Base-by-base conservation (phyloP, 768 basidiomycete species). In the Tylopilus vinaceipallidus region DNA sequence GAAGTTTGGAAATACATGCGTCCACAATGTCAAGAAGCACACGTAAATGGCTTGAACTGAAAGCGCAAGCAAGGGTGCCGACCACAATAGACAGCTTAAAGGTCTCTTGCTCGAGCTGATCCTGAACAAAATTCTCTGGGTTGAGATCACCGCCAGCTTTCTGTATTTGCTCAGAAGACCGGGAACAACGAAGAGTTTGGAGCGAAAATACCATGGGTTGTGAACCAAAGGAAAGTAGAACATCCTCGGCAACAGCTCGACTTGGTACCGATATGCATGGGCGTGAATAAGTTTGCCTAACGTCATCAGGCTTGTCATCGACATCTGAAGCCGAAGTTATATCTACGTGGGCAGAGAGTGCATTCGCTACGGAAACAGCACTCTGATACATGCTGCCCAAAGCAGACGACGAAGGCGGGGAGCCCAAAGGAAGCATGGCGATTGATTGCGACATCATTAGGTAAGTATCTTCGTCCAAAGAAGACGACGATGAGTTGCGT, bases 311-410 rank as follows among this genome's bases (percentile, higher is more conserved):
- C 32, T 24, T 39, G 11, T 36, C 48, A 22, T 34, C 27, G 24
- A 26, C 19, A 44, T 49, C 41, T 34, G 39, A 10, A 36, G 13
- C 11, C 11, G 48, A 42, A 29, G 41, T 23, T 16, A 35, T 7
- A 40, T 49, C 47, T 35, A 12, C 13, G 40, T 48, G 22, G 10
- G 23, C 17, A 9, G 45, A 37, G 29, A 45, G 50, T 23, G 30
- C 22, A 26, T 58, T 39, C 40, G 41, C 30, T 16, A 59, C 54
- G 10, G 85, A 85, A 19, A 86, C 56, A 4, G 86, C 86, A 57
- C 89, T 92, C 56, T 86, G 79, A 63, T 91, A 93, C 76, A 92
- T 80, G 68, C 84, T 91, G 57, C 80, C 81, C 6, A 75, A 66
- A 41, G 77, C 68, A 17, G 84, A 82, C 33, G 71, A 56, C 16